Percentiles rank a stretch among this genome's conserved stretches.
Conservation (phyloP, 2,329 filamentous ascomycete genomes). For the Cladophialophora psammophila region DNA sequence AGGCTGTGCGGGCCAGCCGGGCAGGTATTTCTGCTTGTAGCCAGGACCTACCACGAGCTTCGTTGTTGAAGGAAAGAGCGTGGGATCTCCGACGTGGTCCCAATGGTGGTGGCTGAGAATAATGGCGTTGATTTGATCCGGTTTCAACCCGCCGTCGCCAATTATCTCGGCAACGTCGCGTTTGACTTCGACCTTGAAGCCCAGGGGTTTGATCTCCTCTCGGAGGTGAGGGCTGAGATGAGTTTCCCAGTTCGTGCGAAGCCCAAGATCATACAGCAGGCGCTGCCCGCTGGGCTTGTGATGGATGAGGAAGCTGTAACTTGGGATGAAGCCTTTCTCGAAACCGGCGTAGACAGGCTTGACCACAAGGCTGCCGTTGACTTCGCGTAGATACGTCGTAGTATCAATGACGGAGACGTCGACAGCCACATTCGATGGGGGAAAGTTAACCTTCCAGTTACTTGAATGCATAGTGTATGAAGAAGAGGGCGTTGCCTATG, state of each 20-base stretch:
- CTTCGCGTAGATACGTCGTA: background rate
- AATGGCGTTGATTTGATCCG: slow-evolving; percentile 25
- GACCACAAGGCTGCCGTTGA: background rate
- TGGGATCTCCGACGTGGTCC: slow-evolving; percentile 61
- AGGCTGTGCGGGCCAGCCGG: no score
- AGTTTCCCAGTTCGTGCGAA: slow-evolving; percentile 37
- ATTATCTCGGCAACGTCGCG: slow-evolving; percentile 34
- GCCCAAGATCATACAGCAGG: slow-evolving; percentile 48
- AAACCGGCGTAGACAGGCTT: background rate
- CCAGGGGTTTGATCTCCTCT: background rate
- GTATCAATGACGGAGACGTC: background rate
- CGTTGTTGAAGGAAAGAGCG: slow-evolving; percentile 54
- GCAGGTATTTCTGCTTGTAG: no score
- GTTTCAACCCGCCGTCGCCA: slow-evolving; percentile 18
- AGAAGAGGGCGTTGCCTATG: no score
- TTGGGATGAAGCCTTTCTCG: slow-evolving; percentile 8
- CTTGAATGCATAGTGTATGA: no score
- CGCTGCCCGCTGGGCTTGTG: slow-evolving; percentile 45
- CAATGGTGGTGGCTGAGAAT: slow-evolving; percentile 41
- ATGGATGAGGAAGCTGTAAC: slow-evolving; percentile 54
- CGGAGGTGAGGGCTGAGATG: background rate
- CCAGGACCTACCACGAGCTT: slow-evolving; percentile 60
- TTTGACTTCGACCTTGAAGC: slow-evolving; percentile 19
- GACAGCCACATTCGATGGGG: background rate
- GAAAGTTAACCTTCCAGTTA: background rate